Evolutionary conservation across 202 grass and related monocot genomes (phyloP).

Genomic region (Brachypodium distachyon): DNA sequence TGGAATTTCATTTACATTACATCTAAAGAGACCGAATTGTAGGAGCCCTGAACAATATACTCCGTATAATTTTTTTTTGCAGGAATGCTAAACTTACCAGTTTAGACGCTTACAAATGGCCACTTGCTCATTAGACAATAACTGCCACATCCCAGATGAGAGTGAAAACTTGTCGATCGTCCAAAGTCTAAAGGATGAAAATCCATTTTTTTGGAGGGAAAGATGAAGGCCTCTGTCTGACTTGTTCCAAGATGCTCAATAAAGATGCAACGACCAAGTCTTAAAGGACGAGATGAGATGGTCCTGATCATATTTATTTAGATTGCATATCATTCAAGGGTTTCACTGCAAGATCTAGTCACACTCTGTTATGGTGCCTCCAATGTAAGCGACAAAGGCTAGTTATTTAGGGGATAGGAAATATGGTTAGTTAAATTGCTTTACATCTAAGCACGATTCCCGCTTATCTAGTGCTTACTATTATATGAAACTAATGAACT

Average conservation of each 20-base stretch:
- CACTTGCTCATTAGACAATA: not conserved
- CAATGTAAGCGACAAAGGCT: not conserved
- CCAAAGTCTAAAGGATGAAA: slow-evolving; percentile 4
- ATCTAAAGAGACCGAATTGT: not conserved
- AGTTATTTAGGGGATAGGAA: slow-evolving; percentile 6
- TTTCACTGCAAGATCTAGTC: not conserved
- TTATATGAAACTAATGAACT: slow-evolving; percentile 30
- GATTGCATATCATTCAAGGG: not conserved
- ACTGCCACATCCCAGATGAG: not conserved
- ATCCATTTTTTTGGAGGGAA: not conserved
- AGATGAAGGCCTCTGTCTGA: not conserved
- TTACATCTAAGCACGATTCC: slow-evolving; percentile 42
- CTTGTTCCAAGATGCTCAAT: slow-evolving; percentile 28
- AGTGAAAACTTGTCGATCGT: not conserved
- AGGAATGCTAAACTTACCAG: not conserved
- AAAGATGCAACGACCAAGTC: not conserved
- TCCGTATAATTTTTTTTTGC: not conserved
- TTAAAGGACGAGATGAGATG: not conserved
- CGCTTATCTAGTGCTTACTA: slow-evolving; percentile 26
- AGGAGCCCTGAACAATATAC: not conserved
- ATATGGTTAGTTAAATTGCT: slow-evolving; percentile 11
- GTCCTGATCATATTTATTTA: not conserved
- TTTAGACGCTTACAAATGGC: not conserved
- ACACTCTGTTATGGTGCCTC: not conserved
- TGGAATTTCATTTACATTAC: not conserved